A percentile compares a stretch with the other conserved stretches of the same genome.
These are phyloP conservation scores for Sanghuangporus sanghuang DNA, from an alignment of 1,284 basidiomycete genomes.

Conservation along the genomic window DNA sequence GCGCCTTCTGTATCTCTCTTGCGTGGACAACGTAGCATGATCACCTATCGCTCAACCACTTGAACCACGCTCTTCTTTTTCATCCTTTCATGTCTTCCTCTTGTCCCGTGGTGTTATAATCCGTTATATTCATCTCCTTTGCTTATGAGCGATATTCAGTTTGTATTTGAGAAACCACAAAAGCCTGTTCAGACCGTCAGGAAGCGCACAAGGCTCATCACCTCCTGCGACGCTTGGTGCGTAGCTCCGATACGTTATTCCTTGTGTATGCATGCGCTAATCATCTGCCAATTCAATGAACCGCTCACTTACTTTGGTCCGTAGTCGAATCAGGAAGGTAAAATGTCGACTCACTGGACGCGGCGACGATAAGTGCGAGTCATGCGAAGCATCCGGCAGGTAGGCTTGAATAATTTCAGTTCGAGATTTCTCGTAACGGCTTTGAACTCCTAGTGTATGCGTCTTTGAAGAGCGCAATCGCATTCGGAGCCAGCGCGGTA, in stretches of 20 bases:
- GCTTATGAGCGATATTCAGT: slow-evolving; percentile 9
- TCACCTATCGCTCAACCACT: too few relatives aligned
- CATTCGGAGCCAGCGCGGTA: slow-evolving; percentile 10
- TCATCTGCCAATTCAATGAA: background rate
- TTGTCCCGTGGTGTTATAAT: background rate
- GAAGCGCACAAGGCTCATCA: slow-evolving; percentile 13
- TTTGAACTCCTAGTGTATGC: background rate
- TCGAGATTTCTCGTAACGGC: background rate
- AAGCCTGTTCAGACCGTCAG: background rate
- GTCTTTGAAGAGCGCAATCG: slow-evolving; percentile 12
- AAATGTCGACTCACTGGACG: slow-evolving; percentile 8
- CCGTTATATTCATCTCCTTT: background rate
- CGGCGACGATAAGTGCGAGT: slow-evolving; percentile 6
- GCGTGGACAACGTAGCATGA: too few relatives aligned
- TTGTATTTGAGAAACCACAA: slow-evolving; percentile 14
- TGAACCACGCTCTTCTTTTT: background rate
- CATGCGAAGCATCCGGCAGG: slow-evolving; percentile 5
- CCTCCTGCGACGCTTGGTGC: slow-evolving; percentile 14
- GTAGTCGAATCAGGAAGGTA: slow-evolving; percentile 9
- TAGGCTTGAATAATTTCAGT: background rate
- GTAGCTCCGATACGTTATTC: background rate
- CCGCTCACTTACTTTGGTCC: background rate
- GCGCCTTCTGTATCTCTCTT: background rate
- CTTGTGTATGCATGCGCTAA: background rate
- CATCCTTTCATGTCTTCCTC: background rate